phyloP scores from a whole-genome alignment of 768 basidiomycete species.

The Rhodotorula sphaerocarpa region DNA sequence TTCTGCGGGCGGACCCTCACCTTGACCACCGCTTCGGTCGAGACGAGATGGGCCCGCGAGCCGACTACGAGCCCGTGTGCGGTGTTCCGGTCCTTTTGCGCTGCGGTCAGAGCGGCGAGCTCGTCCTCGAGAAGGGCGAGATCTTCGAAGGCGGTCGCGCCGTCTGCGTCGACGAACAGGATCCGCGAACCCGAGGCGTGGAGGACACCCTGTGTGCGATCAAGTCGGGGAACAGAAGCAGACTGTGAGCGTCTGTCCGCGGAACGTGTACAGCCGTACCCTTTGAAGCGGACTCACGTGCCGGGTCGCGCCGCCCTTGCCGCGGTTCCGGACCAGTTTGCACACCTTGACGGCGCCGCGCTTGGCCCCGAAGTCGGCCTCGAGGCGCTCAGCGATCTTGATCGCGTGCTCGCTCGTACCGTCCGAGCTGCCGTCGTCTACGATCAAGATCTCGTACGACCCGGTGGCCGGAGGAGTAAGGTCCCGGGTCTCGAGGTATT shows the following conservation, averaged over 20 bases:
- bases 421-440: constrained; percentile 84
- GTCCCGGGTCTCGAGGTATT: constrained; percentile 51
- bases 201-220: constrained; percentile 59
- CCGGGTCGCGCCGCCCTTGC: constrained; percentile 86
- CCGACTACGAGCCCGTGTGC: constrained; percentile 66
- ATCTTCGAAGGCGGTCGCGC: constrained; percentile 79
- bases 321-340: constrained; percentile 66
- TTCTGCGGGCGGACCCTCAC: constrained; percentile 7
- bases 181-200: constrained; percentile 64
- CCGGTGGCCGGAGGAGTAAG: neutral
- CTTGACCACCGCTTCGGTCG: constrained; percentile 85
- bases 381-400: constrained; percentile 52
- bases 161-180: constrained; percentile 91
- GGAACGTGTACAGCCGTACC: neutral
- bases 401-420: constrained; percentile 61
- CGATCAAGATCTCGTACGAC: constrained; percentile 66
- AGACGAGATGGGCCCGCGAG: constrained; percentile 84
- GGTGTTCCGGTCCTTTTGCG: constrained; percentile 42
- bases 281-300: constrained; percentile 50
- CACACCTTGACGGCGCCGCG: constrained; percentile 61
- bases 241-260: no score
- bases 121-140: constrained; percentile 66
- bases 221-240: no score
- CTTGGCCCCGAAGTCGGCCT: constrained; percentile 46
- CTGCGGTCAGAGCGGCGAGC: constrained; percentile 57